Conservation (phyloP, 129 eudicot species). For the Tagetes patula region DNA sequence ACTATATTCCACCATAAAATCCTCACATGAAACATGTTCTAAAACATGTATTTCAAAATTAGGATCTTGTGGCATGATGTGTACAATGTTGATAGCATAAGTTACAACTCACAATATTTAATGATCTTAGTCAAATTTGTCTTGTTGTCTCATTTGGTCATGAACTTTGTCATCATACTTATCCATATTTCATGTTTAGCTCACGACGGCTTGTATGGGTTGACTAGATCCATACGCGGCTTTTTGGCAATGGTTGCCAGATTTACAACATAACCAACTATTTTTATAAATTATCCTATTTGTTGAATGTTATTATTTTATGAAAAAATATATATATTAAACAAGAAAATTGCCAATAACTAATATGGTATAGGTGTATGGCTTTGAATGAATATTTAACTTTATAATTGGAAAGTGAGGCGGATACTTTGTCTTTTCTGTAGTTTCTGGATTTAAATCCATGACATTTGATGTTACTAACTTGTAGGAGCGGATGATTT, state of each 20-base stretch:
- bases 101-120: constrained; percentile 3
- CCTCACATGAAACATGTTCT: neutral
- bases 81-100: constrained; percentile 23
- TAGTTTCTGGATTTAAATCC: too few species aligned
- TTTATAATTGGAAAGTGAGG: too few species aligned
- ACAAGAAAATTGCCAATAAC: too few species aligned
- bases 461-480: too few species aligned
- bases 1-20: neutral
- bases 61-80: neutral
- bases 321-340: too few species aligned
- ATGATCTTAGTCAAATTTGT: neutral
- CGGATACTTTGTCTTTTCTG: too few species aligned
- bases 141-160: neutral
- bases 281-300: constrained; percentile 12
- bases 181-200: constrained; percentile 29
- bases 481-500: too few species aligned
- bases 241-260: constrained; percentile 24
- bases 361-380: neutral
- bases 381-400: constrained; percentile 4
- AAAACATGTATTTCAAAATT: constrained; percentile 18
- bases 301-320: neutral
- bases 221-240: constrained; percentile 49
- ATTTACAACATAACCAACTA: constrained; percentile 6
- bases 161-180: constrained; percentile 19
- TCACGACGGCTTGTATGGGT: constrained; percentile 30